Evolutionary conservation across 164 flowering plant genomes (phyloP).

Genomic region (Echeveria elegans): DNA sequence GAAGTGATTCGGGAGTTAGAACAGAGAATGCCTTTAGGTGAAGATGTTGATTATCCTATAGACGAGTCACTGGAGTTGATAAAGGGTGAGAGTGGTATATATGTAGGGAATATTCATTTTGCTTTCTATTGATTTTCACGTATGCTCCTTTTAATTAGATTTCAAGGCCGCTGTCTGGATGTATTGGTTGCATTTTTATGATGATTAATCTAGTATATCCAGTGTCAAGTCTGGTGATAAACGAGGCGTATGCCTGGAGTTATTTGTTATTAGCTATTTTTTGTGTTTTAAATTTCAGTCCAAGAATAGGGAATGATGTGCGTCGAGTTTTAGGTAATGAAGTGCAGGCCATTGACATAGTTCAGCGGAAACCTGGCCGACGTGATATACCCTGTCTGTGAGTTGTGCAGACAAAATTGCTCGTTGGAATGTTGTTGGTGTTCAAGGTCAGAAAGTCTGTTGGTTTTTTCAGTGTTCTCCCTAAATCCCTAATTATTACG

Average conservation of each 20-base stretch:
- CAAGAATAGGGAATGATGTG: no score
- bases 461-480: background rate
- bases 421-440: slow-evolving; percentile 91
- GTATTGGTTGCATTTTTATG: background rate
- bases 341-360: slow-evolving; percentile 29
- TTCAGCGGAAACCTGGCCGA: slow-evolving; percentile 96
- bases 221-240: no score
- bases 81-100: background rate
- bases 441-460: slow-evolving; percentile 86
- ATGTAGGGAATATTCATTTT: background rate
- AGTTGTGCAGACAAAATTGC: slow-evolving; percentile 98
- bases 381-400: slow-evolving; percentile 84
- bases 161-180: background rate
- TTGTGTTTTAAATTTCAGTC: no score
- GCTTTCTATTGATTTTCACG: no score
- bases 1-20: background rate
- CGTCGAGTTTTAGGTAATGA: slow-evolving; percentile 27
- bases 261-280: no score
- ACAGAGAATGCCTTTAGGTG: background rate
- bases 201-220: no score
- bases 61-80: background rate
- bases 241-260: background rate
- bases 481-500: no score
- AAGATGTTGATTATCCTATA: background rate
- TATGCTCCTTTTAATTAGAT: background rate